Base-by-base conservation (phyloP, 371 early-diverging fungal species). In the Apophysomyces trapeziformis region DNA sequence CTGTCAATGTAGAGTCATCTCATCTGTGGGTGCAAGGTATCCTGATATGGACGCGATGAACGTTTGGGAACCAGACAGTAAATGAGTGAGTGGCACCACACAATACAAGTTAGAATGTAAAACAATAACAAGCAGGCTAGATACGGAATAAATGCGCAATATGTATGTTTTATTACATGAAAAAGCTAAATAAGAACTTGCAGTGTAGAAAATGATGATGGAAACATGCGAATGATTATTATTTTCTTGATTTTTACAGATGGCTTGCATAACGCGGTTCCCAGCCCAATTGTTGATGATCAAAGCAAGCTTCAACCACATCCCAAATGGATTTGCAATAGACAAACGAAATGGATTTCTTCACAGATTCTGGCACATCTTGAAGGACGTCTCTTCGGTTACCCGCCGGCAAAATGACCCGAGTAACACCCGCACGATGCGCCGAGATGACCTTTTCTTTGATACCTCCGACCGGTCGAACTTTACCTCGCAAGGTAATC, bases 361-460 rank as follows among this genome's bases (percentile, higher is more conserved):
- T 69, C 7, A 91, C 86, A 45, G 82, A 82, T 13, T 67, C 69
- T 1, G 92, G 92, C 0, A 93, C 82, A 36, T 92, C 91, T 36
- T 81, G 73, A n/a, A 73, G 65, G 1, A 88, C 77, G 58, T 88
- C 87, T 64, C 85, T 78, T 43, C 70, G 71, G 63, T 89, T 89
- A 8, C 76, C 63, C 16, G 71, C 68, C 12, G 90, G 88, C 63
- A 89, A 60, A 14, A 89, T 72, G 32, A 89, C 75, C 58, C 74
- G 81, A 38, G 68, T 69, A 9, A 94, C 79, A 11, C 92, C 92
- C 6, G 90, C 90, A 7, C 93, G 87, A 68, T 93, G 93, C 0
- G 95, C 95, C 0, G 94, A 91, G 46, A 92, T 80, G 12, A 93
- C 86, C 72, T 95, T 95, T 74, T 95, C 96, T 74, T 91, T 90